Evolutionary conservation across 768 basidiomycete species (phyloP), one percentile per base, ranked within the genome.

Genomic region (Calocera cornea): DNA sequence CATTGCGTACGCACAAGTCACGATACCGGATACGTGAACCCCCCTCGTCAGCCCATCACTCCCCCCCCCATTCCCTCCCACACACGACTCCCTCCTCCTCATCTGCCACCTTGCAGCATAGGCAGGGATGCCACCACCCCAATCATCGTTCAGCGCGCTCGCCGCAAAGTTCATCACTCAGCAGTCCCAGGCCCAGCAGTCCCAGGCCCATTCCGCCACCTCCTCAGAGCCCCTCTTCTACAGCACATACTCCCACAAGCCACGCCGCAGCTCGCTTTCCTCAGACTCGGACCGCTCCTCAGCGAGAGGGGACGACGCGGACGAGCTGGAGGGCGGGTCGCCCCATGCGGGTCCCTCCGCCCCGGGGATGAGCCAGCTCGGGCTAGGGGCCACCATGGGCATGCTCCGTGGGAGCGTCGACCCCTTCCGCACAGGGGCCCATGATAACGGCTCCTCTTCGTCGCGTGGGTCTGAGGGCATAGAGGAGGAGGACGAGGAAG

Each of bases 81-180:
- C 36, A 38, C 36, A 38, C 36, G 36, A 38, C 36, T 8, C 24
- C 19, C 44, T 7, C 24, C 24, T 60, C 54, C 14, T 60, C 54
- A 27, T 60, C 54, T 29, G 5, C 22, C 5, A 5, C 31, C 16
- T 19, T 47, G 24, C 44, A 47, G 8, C 19, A 3, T 5, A 2
- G 54, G 54, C 54, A 60, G 54, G 16, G 31, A 60, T 60, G 54
- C 54, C 54, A 60, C 54, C 54, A 10, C 54, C 24, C 11, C 54
- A 2, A 10, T 60, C 54, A 31, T 60, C 54, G 7, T 60, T 60
- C 54, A 60, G 54, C 31, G 31, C 54, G 22, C 31, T 60, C 11
- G 54, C 54, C 14, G 54, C 54, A 60, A 60, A 60, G 54, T 60
- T 60, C 54, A 60, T 60, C 24, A 60, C 54, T 19, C 54, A 60